phyloP scores from a whole-genome alignment of 108 stramenopile species.

The Cylindrotheca closterium region DNA sequence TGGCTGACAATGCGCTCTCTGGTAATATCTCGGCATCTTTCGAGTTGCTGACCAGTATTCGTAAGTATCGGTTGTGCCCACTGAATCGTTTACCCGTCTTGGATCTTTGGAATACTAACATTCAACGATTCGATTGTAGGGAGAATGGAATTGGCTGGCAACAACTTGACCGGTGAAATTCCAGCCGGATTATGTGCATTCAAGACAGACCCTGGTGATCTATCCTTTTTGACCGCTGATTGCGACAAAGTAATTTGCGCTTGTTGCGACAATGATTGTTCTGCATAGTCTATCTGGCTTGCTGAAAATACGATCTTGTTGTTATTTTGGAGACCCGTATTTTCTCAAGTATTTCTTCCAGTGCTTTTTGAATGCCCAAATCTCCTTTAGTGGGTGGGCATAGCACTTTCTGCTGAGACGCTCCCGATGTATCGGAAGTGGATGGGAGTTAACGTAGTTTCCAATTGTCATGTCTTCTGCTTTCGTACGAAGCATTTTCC shows the following conservation, averaged over 20 bases:
- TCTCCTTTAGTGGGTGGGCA: no score
- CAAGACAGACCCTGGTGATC: neutral
- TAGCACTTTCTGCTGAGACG: no score
- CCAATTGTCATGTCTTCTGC: slow-evolving; percentile 31
- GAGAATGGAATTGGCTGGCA: slow-evolving; percentile 9
- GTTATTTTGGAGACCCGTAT: no score
- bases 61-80: slow-evolving; percentile 14
- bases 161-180: slow-evolving; percentile 14
- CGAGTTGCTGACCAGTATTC: slow-evolving; percentile 5
- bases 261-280: slow-evolving; percentile 24
- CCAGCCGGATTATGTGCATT: slow-evolving; percentile 13
- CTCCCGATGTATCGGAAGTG: slow-evolving; percentile 11
- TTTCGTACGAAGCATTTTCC: neutral
- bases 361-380: no score
- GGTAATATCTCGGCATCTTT: slow-evolving; percentile 20
- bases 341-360: no score
- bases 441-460: slow-evolving; percentile 27
- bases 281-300: no score
- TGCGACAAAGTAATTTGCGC: slow-evolving; percentile 20
- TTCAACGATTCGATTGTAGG: slow-evolving; percentile 1
- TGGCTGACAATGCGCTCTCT: slow-evolving; percentile 8
- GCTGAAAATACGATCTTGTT: no score
- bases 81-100: neutral
- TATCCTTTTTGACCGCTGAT: slow-evolving; percentile 14
- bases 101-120: neutral